These are phyloP conservation scores for Stagonosporopsis tanaceti DNA, from an alignment of 2,329 filamentous ascomycete genomes.

Conservation along the genomic window DNA sequence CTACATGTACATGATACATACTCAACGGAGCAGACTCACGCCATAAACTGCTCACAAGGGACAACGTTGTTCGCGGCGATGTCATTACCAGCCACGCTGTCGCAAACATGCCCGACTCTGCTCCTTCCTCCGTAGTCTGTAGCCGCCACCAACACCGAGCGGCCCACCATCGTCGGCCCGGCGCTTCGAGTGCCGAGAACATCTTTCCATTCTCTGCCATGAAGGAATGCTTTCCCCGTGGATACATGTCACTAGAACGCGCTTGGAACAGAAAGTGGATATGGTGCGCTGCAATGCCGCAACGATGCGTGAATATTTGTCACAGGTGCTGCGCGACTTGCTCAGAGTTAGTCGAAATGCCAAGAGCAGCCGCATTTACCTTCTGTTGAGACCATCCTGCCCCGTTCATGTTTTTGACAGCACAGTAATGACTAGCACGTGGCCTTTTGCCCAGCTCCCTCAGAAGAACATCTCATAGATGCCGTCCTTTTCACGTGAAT, in stretches of 20 bases:
- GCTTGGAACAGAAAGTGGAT: conserved; percentile 5
- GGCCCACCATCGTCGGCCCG: conserved; percentile 15
- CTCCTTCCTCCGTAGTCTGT: conserved; percentile 1
- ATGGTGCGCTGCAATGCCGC: conserved; percentile 15
- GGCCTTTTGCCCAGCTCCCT: background rate
- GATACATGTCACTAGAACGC: conserved; percentile 13
- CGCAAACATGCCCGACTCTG: conserved; percentile 6
- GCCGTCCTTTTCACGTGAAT: too few species aligned
- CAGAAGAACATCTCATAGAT: too few species aligned
- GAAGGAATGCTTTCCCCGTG: conserved; percentile 4
- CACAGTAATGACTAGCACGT: background rate
- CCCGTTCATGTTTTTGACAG: background rate
- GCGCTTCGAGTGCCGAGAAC: conserved; percentile 15
- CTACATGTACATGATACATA: conserved; percentile 16
- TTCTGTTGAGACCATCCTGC: background rate
- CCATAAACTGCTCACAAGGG: background rate
- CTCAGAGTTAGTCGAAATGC: background rate
- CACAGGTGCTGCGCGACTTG: background rate
- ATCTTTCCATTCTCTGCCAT: background rate
- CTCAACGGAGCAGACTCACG: background rate
- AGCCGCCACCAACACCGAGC: conserved; percentile 15
- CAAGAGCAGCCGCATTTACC: background rate
- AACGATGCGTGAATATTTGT: conserved; percentile 13
- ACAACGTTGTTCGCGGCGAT: conserved; percentile 1
- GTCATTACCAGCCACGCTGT: conserved; percentile 1